A percentile compares a stretch with the other conserved stretches of the same genome.
Evolutionary conservation across 2,329 filamentous ascomycete genomes (phyloP).

Genomic region (Ophiobolus disseminans): DNA sequence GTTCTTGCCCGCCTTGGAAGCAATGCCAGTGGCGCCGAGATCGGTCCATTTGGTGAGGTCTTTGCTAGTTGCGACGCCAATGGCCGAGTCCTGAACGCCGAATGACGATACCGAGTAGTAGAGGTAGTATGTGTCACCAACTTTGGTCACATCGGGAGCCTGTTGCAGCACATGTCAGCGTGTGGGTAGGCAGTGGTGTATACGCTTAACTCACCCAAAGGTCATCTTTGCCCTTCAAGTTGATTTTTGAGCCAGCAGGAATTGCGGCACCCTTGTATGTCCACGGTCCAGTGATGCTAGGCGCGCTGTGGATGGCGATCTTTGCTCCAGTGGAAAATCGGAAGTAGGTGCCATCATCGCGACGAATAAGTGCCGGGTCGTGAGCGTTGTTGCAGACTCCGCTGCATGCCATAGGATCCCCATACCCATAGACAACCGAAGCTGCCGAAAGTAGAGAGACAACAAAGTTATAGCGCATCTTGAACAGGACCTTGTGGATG

Average conservation of each 20-base stretch:
- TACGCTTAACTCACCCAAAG: slow-evolving; percentile 54
- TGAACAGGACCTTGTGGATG: too few species aligned
- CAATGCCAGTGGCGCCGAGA: slow-evolving; percentile 62
- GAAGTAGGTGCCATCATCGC: slow-evolving; percentile 59
- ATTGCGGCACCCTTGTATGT: slow-evolving; percentile 56
- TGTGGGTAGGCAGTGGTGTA: not conserved
- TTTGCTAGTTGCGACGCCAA: slow-evolving; percentile 63
- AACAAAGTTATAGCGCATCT: slow-evolving; percentile 29
- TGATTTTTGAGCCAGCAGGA: slow-evolving; percentile 54
- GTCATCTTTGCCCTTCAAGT: slow-evolving; percentile 55
- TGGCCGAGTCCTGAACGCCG: slow-evolving; percentile 66
- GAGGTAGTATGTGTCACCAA: slow-evolving; percentile 67
- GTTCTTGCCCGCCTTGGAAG: slow-evolving; percentile 44
- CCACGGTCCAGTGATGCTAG: slow-evolving; percentile 60
- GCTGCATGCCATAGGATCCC: slow-evolving; percentile 50
- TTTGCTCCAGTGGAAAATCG: slow-evolving; percentile 61
- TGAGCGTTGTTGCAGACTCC: slow-evolving; percentile 55
- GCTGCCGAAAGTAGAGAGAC: slow-evolving; percentile 26
- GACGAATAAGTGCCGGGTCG: slow-evolving; percentile 58
- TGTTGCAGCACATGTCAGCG: slow-evolving; percentile 31
- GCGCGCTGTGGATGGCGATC: slow-evolving; percentile 59
- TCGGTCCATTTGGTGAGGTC: slow-evolving; percentile 66
- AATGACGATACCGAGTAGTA: slow-evolving; percentile 72
- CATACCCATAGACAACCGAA: slow-evolving; percentile 42
- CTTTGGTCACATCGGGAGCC: slow-evolving; percentile 68